Percentiles rank a stretch among this genome's conserved stretches.
phyloP scores from a whole-genome alignment of 306 rosid species.

The Potentilla sterilis region DNA sequence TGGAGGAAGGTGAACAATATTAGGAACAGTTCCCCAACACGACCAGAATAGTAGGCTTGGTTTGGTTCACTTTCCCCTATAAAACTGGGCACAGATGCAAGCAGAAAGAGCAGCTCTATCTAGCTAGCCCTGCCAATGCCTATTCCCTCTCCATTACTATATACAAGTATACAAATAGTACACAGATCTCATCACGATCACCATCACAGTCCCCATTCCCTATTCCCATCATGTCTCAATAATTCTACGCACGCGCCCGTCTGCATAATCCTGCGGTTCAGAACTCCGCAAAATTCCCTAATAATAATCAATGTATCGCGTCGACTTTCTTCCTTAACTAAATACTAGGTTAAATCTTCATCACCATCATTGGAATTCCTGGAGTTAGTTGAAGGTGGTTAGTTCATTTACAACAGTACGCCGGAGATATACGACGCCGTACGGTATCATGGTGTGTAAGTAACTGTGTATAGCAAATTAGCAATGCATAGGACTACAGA shows the following conservation, averaged over 20 bases:
- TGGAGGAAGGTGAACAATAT: neutral
- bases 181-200: neutral
- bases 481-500: too few relatives aligned
- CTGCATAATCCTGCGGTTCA: neutral
- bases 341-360: slow-evolving; percentile 3
- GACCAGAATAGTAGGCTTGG: neutral
- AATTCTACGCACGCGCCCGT: slow-evolving; percentile 1
- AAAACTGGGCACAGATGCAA: neutral
- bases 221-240: neutral
- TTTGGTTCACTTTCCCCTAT: neutral
- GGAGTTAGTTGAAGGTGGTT: neutral
- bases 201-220: neutral
- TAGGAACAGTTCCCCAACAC: slow-evolving; percentile 7
- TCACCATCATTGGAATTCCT: neutral
- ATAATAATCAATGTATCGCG: neutral
- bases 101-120: neutral
- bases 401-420: neutral
- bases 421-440: neutral
- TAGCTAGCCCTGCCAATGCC: neutral
- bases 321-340: neutral
- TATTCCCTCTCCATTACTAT: neutral
- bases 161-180: too few relatives aligned
- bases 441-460: too few relatives aligned
- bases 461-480: too few relatives aligned
- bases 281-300: neutral